Evolutionary conservation across 2,329 filamentous ascomycete genomes (phyloP).

Genomic region (Diplodia scrobiculata): DNA sequence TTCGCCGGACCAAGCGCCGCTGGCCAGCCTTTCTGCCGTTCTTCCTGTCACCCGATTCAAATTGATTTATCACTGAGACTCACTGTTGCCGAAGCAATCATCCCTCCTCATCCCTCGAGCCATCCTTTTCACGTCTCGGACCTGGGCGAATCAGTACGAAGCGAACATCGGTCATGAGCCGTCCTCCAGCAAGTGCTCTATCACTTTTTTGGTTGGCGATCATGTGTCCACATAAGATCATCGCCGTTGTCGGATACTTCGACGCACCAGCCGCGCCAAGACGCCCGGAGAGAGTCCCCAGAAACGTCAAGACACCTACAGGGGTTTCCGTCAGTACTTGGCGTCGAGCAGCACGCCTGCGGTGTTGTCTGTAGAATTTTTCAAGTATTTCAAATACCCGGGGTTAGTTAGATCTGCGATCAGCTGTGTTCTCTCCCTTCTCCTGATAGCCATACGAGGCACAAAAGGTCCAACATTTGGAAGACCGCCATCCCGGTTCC

Average conservation of each 20-base stretch:
- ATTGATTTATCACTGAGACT: background rate
- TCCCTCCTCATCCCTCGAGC: background rate
- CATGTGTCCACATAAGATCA: background rate
- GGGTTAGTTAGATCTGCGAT: background rate
- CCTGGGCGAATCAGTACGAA: background rate
- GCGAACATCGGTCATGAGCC: background rate
- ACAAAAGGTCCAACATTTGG: background rate
- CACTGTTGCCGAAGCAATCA: background rate
- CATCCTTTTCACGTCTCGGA: background rate
- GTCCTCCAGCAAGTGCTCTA: background rate
- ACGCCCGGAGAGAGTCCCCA: background rate
- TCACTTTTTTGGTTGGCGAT: background rate
- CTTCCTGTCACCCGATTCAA: background rate
- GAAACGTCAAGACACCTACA: background rate
- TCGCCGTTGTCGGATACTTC: background rate
- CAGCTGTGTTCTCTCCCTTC: background rate
- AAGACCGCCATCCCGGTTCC: background rate
- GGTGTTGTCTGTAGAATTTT: background rate
- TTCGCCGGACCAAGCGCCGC: background rate
- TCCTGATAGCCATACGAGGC: background rate
- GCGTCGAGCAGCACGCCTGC: background rate
- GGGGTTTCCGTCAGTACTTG: background rate
- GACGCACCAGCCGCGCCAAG: background rate
- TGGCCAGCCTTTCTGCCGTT: background rate
- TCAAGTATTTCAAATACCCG: background rate